Evolutionary conservation across 2,329 filamentous ascomycete genomes (phyloP).

Genomic region (Hysterium pulicare): DNA sequence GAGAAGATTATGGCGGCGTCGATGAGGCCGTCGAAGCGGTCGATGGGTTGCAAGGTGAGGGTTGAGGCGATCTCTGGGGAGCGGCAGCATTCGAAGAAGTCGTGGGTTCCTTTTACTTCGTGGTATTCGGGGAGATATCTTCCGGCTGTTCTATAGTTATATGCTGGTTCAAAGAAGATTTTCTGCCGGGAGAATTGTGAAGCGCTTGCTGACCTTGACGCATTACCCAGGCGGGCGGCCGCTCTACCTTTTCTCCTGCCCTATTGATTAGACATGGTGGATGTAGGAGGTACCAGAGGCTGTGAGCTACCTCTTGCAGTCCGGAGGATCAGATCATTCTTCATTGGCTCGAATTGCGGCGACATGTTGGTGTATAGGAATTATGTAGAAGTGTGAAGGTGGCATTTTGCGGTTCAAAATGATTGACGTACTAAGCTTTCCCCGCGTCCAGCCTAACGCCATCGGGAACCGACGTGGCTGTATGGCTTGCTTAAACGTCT

Average conservation of each 20-base stretch:
- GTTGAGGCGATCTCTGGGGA: conserved; percentile 89
- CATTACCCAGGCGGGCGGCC: conserved; percentile 98
- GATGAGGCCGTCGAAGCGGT: conserved; percentile 83
- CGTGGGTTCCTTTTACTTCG: conserved; percentile 80
- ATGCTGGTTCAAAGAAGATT: no score
- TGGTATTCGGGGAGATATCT: conserved; percentile 98
- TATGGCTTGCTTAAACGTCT: no score
- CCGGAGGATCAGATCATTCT: conserved; percentile 89
- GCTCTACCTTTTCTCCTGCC: conserved; percentile 81
- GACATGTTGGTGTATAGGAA: conserved; percentile 52
- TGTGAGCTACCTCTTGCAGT: conserved; percentile 71
- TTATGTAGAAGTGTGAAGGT: no score
- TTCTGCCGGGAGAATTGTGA: no score
- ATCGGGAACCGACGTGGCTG: no score
- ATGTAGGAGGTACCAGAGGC: background rate
- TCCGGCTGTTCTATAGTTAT: conserved; percentile 60
- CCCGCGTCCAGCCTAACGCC: background rate
- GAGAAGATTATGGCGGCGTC: conserved; percentile 99
- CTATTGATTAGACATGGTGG: conserved; percentile 16
- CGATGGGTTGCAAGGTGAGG: conserved; percentile 89
- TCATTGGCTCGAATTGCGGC: conserved; percentile 73
- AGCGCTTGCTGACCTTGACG: conserved; percentile 87
- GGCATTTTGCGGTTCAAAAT: no score
- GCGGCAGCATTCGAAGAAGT: conserved; percentile 98
- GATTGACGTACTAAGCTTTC: background rate